These are phyloP conservation scores for Endothia cerciana DNA, from an alignment of 2,329 filamentous ascomycete species.

Conservation along the genomic window DNA sequence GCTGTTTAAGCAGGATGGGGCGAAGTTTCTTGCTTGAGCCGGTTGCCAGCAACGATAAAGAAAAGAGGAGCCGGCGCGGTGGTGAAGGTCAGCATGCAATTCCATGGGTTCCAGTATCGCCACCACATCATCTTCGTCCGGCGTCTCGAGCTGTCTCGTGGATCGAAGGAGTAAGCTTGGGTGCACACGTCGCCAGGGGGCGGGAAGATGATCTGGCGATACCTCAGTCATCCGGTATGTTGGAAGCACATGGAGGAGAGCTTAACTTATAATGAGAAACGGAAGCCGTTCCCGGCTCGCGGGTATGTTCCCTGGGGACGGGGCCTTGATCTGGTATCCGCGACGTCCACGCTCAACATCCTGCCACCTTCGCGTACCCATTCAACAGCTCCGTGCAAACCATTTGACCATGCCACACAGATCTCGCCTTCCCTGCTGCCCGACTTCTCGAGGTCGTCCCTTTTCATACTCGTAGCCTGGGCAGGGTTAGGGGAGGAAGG, in stretches of 20 bases:
- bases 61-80: not conserved
- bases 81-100: not conserved
- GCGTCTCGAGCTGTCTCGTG: not conserved
- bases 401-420: too few relatives aligned
- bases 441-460: too few relatives aligned
- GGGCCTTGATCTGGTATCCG: too few relatives aligned
- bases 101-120: not conserved
- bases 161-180: not conserved
- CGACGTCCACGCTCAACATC: not conserved
- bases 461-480: too few relatives aligned
- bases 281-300: not conserved
- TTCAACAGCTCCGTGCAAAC: not conserved
- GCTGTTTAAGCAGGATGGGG: conserved; percentile 63
- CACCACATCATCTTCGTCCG: not conserved
- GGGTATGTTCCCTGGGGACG: too few relatives aligned
- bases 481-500: not conserved
- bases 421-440: too few relatives aligned
- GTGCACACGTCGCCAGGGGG: not conserved
- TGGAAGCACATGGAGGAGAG: not conserved
- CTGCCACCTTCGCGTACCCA: not conserved
- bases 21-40: conserved; percentile 33
- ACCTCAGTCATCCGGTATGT: not conserved
- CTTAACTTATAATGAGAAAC: not conserved
- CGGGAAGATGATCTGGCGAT: not conserved
- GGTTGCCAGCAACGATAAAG: not conserved